Evolutionary conservation across 192 early-diverging fungal genomes (phyloP).

Genomic region (Linderina pennispora): DNA sequence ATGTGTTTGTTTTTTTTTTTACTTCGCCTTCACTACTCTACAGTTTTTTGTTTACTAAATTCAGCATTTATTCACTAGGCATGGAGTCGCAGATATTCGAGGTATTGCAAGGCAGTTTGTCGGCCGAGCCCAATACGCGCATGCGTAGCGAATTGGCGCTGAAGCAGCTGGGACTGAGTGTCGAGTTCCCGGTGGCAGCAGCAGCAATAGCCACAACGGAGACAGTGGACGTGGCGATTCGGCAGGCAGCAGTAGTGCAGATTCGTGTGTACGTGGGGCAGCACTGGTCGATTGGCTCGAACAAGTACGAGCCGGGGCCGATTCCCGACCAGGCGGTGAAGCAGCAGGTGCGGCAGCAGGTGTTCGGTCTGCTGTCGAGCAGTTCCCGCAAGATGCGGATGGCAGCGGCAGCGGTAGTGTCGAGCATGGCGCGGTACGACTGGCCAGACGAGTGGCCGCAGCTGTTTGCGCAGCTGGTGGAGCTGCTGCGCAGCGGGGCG

Average conservation of each 20-base stretch:
- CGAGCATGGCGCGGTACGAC: conserved; percentile 86
- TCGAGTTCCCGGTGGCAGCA: conserved; percentile 65
- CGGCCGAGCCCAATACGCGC: conserved; percentile 58
- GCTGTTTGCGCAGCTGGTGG: conserved; percentile 71
- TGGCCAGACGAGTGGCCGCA: conserved; percentile 94
- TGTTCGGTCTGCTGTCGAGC: conserved; percentile 30
- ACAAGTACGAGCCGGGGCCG: conserved; percentile 46
- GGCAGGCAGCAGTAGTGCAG: conserved; percentile 64
- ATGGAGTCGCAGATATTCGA: conserved; percentile 76
- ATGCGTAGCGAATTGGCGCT: conserved; percentile 60
- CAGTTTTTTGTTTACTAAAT: neutral
- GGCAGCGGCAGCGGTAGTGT: conserved; percentile 66
- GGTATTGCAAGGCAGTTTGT: conserved; percentile 62
- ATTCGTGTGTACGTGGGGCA: conserved; percentile 68
- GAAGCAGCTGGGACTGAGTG: conserved; percentile 53
- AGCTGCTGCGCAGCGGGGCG: conserved; percentile 54
- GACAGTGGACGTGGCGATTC: conserved; percentile 55
- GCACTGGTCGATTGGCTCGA: conserved; percentile 64
- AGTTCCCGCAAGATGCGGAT: conserved; percentile 26
- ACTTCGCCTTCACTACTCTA: conserved; percentile 1
- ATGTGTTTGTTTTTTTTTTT: neutral
- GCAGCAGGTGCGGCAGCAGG: conserved; percentile 33
- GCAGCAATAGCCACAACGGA: conserved; percentile 57
- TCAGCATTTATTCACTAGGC: too few relatives aligned
- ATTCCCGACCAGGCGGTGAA: conserved; percentile 38